phyloP scores from a whole-genome alignment of 345 rosid species.

The Xanthoceras sorbifolium region DNA sequence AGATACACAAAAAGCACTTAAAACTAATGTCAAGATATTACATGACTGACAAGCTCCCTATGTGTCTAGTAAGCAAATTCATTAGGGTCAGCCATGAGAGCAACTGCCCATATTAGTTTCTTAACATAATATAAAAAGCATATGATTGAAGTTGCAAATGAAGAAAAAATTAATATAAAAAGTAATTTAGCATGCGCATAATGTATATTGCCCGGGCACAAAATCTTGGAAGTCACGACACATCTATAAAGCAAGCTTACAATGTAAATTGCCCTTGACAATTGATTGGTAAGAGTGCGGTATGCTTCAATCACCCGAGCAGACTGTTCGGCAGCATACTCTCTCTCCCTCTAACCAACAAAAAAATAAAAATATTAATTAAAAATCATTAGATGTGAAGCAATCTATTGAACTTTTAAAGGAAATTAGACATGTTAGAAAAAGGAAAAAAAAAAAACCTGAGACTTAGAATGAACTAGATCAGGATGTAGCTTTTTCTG shows the following conservation, averaged over 20 bases:
- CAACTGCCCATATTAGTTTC: background rate
- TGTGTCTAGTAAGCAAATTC: no score
- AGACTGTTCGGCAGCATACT: conserved; percentile 86
- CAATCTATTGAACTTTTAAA: background rate
- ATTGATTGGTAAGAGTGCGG: conserved; percentile 57
- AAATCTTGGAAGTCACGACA: background rate
- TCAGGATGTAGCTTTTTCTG: conserved; percentile 98
- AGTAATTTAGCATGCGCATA: background rate
- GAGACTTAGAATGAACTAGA: conserved; percentile 86
- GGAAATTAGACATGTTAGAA: background rate
- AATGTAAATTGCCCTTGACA: conserved; percentile 77
- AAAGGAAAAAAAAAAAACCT: conserved; percentile 46
- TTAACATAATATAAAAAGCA: background rate
- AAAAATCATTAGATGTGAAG: conserved; percentile 5
- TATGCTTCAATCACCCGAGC: conserved; percentile 83
- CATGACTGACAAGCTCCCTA: background rate
- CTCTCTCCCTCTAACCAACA: conserved; percentile 61
- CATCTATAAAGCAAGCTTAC: conserved; percentile 44
- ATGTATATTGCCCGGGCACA: background rate
- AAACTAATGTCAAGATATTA: conserved; percentile 10
- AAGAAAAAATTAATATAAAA: background rate
- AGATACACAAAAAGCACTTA: background rate
- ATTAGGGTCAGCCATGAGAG: no score
- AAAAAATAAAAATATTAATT: background rate
- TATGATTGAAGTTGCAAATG: background rate